Base-by-base conservation (phyloP, 2,329 filamentous ascomycete species). In the Calonectria crousiana region DNA sequence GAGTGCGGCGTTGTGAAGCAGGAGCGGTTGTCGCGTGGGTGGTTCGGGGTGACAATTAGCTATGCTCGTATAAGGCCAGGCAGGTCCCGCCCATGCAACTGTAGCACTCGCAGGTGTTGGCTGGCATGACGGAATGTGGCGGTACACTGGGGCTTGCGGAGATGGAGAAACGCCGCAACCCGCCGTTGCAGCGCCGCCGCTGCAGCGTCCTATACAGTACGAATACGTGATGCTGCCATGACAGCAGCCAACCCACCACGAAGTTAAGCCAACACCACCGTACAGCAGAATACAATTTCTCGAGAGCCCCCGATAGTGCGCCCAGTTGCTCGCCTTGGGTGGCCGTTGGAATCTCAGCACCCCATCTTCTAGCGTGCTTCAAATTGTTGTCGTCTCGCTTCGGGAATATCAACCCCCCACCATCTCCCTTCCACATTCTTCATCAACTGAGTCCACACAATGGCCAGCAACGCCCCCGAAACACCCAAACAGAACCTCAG, bases 391-490 rank as follows among this genome's bases (percentile, higher is more conserved):
- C 26, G 52, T 67, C 62, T 49, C 60, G 38, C 18, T 34, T 38
- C 38, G 38, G 44, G 36, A 66, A 62, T 26, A 41, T n/a, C 53
- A 71, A 49, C 52, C 51, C 20, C 49, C 38, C 58, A 26, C 28
- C 47, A 66, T 36, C 49, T 23, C 60, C 66, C 60, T 52, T 23
- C 44, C 41, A 23, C 23, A 28, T 32, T 58, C 72, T 53, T 38
- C 64, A 32, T 58, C 51, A 34, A 51, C 56, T 53, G 13, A 62
- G 30, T 70, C 23, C 64, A 52, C 41, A 78, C 69, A 30, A 88
- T 87, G 86, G 81, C 85, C 14, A 83, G 84, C 72, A 84, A 84
- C 74, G 83, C 85, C 71, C 78, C 82, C 74, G 81, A 86, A 51
- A 79, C 84, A 30, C 71, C 76, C 41, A 73, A 71, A 69, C 73